Conservation (phyloP, 2,329 filamentous ascomycete species). For the Neurospora sp. region DNA sequence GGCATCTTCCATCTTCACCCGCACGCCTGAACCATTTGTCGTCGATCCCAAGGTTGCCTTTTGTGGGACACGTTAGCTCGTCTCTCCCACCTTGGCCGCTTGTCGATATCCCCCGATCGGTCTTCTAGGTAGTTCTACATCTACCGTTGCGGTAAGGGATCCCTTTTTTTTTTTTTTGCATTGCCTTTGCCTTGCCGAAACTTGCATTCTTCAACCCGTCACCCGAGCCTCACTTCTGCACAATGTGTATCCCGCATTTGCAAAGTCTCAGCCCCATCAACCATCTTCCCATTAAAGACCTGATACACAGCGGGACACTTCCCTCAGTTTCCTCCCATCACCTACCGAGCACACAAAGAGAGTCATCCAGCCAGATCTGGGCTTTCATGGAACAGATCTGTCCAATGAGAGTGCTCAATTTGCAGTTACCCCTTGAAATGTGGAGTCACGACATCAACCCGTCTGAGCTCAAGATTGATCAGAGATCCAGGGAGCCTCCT, state of each 20-base stretch:
- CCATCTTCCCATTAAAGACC: neutral
- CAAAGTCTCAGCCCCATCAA: neutral
- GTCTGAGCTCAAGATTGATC: neutral
- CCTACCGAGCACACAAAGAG: neutral
- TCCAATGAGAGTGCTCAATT: constrained; percentile 9
- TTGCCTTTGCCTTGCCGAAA: constrained; percentile 1
- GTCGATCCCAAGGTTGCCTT: constrained; percentile 32
- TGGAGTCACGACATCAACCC: neutral
- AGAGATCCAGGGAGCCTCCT: neutral
- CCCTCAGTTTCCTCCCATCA: neutral
- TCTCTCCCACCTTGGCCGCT: constrained; percentile 42
- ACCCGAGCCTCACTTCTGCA: neutral
- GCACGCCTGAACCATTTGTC: constrained; percentile 29
- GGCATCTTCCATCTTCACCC: constrained; percentile 21
- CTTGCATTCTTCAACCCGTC: neutral
- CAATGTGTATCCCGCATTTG: neutral
- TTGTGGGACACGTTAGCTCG: constrained; percentile 57
- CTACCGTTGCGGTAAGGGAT: constrained; percentile 43
- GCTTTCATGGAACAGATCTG: constrained; percentile 10
- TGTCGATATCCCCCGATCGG: constrained; percentile 36
- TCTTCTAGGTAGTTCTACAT: constrained; percentile 23
- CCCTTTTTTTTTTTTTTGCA: constrained; percentile 8
- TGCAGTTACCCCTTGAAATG: constrained; percentile 8
- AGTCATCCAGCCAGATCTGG: constrained; percentile 14
- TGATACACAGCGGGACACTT: neutral